These are phyloP conservation scores for Sclerotinia trifoliorum DNA, from an alignment of 2,329 filamentous ascomycete species.

Conservation along the genomic window DNA sequence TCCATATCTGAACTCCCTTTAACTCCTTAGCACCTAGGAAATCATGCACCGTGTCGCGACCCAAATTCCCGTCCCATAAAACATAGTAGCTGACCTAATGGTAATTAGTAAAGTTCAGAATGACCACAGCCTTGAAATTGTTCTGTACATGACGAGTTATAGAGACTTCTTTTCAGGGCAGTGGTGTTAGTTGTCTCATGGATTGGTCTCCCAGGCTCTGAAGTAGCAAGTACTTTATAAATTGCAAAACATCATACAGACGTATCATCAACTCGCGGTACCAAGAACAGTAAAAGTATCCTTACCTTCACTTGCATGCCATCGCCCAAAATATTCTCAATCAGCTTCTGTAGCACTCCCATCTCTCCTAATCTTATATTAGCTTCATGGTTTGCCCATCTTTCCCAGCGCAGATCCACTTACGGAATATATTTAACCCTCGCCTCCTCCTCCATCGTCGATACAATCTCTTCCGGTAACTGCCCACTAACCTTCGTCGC, in stretches of 20 bases:
- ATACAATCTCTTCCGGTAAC: slow-evolving; percentile 63
- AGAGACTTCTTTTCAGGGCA: slow-evolving; percentile 63
- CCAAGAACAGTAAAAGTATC: background rate
- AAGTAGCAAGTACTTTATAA: slow-evolving; percentile 99
- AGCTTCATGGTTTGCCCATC: slow-evolving; percentile 20
- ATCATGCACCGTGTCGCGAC: background rate
- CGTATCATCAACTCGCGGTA: background rate
- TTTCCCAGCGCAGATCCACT: slow-evolving; percentile 39
- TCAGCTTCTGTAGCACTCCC: slow-evolving; percentile 49
- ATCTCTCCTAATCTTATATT: slow-evolving; percentile 48
- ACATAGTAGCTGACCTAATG: background rate
- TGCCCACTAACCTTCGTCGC: slow-evolving; percentile 91
- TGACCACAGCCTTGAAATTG: background rate
- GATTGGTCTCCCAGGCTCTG: slow-evolving; percentile 81
- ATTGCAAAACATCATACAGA: slow-evolving; percentile 82
- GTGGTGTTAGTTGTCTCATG: slow-evolving; percentile 97
- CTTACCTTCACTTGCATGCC: slow-evolving; percentile 6
- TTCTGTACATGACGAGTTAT: slow-evolving; percentile 25
- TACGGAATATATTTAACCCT: slow-evolving; percentile 66
- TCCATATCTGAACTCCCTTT: slow-evolving; percentile 2
- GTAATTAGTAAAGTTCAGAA: background rate
- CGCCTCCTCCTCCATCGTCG: slow-evolving; percentile 61
- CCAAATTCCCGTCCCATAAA: slow-evolving; percentile 9
- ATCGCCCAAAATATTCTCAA: slow-evolving; percentile 9
- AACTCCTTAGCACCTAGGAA: slow-evolving; percentile 7